Evolutionary conservation across 2,329 filamentous ascomycete genomes (phyloP), one percentile per base, ranked within the genome.

Genomic region (Stagonosporopsis vannaccii): DNA sequence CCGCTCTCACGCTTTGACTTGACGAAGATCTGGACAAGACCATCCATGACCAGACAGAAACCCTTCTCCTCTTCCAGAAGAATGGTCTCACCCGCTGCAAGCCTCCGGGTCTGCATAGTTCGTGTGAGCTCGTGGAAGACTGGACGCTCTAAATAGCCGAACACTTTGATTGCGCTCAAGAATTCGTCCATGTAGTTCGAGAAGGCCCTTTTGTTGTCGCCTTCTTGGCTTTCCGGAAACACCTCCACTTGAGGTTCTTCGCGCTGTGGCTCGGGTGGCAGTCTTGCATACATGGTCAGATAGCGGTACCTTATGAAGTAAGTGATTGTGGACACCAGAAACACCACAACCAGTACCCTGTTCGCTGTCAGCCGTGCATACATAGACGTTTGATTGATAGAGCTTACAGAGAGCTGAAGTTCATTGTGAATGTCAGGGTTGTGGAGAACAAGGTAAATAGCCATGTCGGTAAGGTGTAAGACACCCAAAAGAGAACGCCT

Each of bases 141-240:
- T 0, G 95, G 92, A 23, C 95, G 87, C 75, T 99, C 95, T 39
- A 99, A 81, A 72, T 98, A 99, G 8, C 95, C 95, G 78, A 99
- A 99, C 55, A 99, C 95, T 77, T 98, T 99, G 80, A 99, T 99
- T 26, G 96, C 95, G 73, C 93, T 98, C 20, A 99, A 81, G 68
- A 99, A 99, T 75, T 99, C 96, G 77, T 99, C 95, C 23, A 99
- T 83, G 67, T 99, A 99, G 73, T 93, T 99, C n/a, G 92, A 88
- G 40, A 99, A 81, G 0, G 94, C 95, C 0, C 92, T 88, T 76
- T 99, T 99, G 26, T 87, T 88, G 60, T 93, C 92, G 45, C 90
- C 90, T 65, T 97, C 94, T 69, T 96, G 91, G 3, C 90, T 89
- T 69, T 98, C 94, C 4, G 95, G 93, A 72, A 98, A 98, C 12